Base-by-base conservation (phyloP, 2,329 filamentous ascomycete species). In the Sporothrix protearum region DNA sequence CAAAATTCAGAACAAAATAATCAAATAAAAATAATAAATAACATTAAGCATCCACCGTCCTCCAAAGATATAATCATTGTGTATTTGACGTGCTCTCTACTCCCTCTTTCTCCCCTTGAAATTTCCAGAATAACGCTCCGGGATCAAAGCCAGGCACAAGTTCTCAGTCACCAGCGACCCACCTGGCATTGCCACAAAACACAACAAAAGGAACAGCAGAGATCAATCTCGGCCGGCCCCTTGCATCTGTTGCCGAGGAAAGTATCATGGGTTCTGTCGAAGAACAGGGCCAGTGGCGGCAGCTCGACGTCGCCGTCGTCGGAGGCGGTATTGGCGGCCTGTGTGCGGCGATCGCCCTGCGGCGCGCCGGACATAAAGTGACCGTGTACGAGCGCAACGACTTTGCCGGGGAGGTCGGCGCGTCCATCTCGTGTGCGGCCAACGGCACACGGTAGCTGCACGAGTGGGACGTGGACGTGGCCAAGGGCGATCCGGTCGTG, bases 391-490 rank as follows among this genome's bases (percentile, higher is more conserved):
- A 91, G 77, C 85, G 86, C 49, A 83, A 85, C 45, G 88, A 92
- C 77, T 92, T 88, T 75, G 88, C 85, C 0, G 88, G 89, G 16
- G 90, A 92, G 77, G 89, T 90, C 0, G 90, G 90, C 14, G 88
- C 88, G 0, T 90, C 89, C 0, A 85, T 91, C 0, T 89, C 86
- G 0, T 91, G 89, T 75, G 90, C 90, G 0, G 89, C 90, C 10
- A 92, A 92, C 75, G 90, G 89, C 8, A 90, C 89, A 0, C 84
- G 88, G 63, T 92, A 89, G 89, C 81, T 92, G 8, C 85, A 90
- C 73, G 88, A 90, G 77, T 92, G 90, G 90, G 82, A 82, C 0
- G 88, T 92, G 0, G 87, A 92, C 75, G 82, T 92, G 1, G 80
- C 81, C 16, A 88, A 87, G 76, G 90, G 89, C 9, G 86, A 91